Conservation (phyloP, 495 filamentous ascomycete genomes). For the Podospora comata region DNA sequence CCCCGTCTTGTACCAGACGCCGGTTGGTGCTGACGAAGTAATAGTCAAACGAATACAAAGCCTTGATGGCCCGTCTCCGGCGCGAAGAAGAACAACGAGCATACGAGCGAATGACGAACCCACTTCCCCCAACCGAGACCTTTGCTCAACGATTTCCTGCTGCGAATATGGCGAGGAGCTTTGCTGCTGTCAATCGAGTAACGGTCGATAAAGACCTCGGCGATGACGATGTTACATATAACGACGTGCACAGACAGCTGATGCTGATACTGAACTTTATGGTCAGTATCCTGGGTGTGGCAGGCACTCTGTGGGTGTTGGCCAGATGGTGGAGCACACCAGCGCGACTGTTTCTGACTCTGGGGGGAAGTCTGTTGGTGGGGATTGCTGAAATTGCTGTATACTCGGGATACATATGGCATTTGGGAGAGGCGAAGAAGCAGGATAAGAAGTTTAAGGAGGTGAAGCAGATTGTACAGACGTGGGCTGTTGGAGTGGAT, state of each 20-base stretch:
- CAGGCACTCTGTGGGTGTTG: constrained; percentile 67
- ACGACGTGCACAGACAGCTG: constrained; percentile 72
- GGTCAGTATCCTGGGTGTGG: constrained; percentile 68
- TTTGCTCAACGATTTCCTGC: constrained; percentile 58
- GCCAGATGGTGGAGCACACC: constrained; percentile 69
- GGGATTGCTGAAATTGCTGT: constrained; percentile 84
- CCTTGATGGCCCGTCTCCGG: constrained; percentile 80
- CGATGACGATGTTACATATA: constrained; percentile 58
- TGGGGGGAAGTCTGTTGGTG: constrained; percentile 66
- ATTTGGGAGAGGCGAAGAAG: constrained; percentile 67
- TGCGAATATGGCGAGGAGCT: constrained; percentile 45
- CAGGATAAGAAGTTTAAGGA: constrained; percentile 64
- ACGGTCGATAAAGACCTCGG: constrained; percentile 39
- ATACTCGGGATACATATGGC: constrained; percentile 80
- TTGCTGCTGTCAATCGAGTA: constrained; percentile 46
- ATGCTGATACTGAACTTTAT: constrained; percentile 72
- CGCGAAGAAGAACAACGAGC: constrained; percentile 70
- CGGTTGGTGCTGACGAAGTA: constrained; percentile 21
- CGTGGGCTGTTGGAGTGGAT: constrained; percentile 54
- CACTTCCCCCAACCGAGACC: constrained; percentile 51
- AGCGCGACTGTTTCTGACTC: constrained; percentile 62
- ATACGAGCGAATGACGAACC: constrained; percentile 73
- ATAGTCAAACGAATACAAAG: constrained; percentile 83
- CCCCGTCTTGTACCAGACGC: constrained; percentile 11
- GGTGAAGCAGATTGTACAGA: constrained; percentile 64